phyloP scores from a whole-genome alignment of 2,329 filamentous ascomycete species.

The Diaporthe sp. region DNA sequence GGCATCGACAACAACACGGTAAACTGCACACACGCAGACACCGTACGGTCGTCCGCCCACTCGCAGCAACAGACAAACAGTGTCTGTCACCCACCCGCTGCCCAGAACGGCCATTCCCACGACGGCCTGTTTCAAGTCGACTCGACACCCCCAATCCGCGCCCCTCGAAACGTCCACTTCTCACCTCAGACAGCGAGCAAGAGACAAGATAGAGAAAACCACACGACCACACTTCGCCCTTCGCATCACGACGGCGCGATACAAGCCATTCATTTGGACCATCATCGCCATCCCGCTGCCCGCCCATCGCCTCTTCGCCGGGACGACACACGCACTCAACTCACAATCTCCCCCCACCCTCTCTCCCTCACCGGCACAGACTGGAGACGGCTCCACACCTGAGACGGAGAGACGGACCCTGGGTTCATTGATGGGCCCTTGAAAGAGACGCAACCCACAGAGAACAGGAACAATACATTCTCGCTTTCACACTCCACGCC shows the following conservation, averaged over 20 bases:
- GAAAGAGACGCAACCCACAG: slow-evolving; percentile 34
- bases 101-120: slow-evolving; percentile 36
- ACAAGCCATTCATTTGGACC: slow-evolving; percentile 28
- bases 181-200: slow-evolving; percentile 33
- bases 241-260: slow-evolving; percentile 24
- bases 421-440: slow-evolving; percentile 36
- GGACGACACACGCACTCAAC: neutral
- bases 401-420: slow-evolving; percentile 38
- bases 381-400: slow-evolving; percentile 37
- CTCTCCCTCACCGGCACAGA: slow-evolving; percentile 24
- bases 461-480: slow-evolving; percentile 31
- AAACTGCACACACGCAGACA: neutral
- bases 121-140: slow-evolving; percentile 41
- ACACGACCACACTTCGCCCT: slow-evolving; percentile 1
- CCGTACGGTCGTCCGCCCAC: neutral
- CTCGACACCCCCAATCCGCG: slow-evolving; percentile 36
- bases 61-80: neutral
- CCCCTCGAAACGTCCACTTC: slow-evolving; percentile 37
- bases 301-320: neutral
- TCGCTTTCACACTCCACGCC: slow-evolving; percentile 32
- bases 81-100: slow-evolving; percentile 1
- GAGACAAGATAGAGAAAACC: neutral
- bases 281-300: slow-evolving; percentile 8
- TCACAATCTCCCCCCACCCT: neutral
- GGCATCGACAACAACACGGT: slow-evolving; percentile 24